Conservation (phyloP, 2,329 filamentous ascomycete species). For the Fusarium goolgardi region DNA sequence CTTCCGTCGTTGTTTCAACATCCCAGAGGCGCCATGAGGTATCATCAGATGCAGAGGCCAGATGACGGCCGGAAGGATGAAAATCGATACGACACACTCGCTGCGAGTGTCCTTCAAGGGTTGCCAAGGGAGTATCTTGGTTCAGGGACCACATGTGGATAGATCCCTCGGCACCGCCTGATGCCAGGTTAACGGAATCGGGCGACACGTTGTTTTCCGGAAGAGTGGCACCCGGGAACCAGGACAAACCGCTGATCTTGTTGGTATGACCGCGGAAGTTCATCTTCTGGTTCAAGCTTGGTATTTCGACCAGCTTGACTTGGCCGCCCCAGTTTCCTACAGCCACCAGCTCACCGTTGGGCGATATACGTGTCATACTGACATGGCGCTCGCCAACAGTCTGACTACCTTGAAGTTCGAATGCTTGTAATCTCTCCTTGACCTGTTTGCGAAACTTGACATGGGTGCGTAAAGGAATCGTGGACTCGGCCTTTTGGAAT, state of each 20-base stretch:
- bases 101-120: conserved; percentile 83
- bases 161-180: conserved; percentile 87
- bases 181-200: conserved; percentile 84
- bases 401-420: conserved; percentile 94
- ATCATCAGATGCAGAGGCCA: conserved; percentile 94
- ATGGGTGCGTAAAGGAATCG: conserved; percentile 87
- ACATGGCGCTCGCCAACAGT: conserved; percentile 91
- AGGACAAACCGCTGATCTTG: conserved; percentile 89
- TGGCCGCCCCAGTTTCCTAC: conserved; percentile 94
- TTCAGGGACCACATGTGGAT: conserved; percentile 91
- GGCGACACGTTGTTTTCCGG: conserved; percentile 76
- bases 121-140: conserved; percentile 85
- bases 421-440: conserved; percentile 82
- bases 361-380: conserved; percentile 91
- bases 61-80: conserved; percentile 88
- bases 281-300: conserved; percentile 80
- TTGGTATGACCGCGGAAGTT: conserved; percentile 86
- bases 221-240: conserved; percentile 86
- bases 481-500: conserved; percentile 82
- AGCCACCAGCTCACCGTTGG: conserved; percentile 83
- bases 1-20: conserved; percentile 83
- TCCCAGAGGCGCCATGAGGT: conserved; percentile 98
- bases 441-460: conserved; percentile 91
- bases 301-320: conserved; percentile 86
- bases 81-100: conserved; percentile 94